A percentile compares a stretch with the other conserved stretches of the same genome.
Conservation (phyloP, 305 asterid species). For the Fraxinus xanthoxyloides region DNA sequence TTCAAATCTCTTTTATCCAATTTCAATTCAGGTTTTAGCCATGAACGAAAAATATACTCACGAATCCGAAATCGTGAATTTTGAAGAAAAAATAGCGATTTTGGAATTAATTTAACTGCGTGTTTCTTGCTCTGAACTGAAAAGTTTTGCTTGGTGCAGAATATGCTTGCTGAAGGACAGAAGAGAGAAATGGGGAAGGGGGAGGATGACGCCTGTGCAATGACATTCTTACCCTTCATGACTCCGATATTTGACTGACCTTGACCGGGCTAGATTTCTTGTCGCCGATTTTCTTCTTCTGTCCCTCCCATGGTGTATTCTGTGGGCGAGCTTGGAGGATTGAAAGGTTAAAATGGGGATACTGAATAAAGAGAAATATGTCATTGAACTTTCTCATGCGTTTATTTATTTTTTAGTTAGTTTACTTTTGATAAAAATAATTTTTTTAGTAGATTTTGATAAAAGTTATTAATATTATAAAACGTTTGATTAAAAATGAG, state of each 20-base stretch:
- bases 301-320: not conserved
- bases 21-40: constrained; percentile 30
- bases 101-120: not conserved
- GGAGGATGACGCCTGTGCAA: constrained; percentile 28
- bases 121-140: not conserved
- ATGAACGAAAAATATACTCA: constrained; percentile 24
- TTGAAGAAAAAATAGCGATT: not conserved
- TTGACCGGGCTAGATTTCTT: not conserved
- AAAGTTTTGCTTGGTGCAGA: constrained; percentile 18
- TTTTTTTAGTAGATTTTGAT: too few species aligned
- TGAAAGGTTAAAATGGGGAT: not conserved
- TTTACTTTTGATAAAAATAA: too few species aligned
- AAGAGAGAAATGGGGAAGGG: constrained; percentile 6
- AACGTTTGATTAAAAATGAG: too few species aligned
- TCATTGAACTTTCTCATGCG: not conserved
- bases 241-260: not conserved
- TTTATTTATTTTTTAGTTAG: too few species aligned
- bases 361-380: not conserved
- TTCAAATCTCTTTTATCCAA: not conserved
- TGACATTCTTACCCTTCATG: constrained; percentile 4
- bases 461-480: too few species aligned
- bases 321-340: not conserved
- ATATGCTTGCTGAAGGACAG: not conserved
- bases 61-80: not conserved
- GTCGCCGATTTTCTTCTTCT: not conserved